phyloP scores from a whole-genome alignment of 305 asterid species.

The Fraxinus xanthoxyloides region DNA sequence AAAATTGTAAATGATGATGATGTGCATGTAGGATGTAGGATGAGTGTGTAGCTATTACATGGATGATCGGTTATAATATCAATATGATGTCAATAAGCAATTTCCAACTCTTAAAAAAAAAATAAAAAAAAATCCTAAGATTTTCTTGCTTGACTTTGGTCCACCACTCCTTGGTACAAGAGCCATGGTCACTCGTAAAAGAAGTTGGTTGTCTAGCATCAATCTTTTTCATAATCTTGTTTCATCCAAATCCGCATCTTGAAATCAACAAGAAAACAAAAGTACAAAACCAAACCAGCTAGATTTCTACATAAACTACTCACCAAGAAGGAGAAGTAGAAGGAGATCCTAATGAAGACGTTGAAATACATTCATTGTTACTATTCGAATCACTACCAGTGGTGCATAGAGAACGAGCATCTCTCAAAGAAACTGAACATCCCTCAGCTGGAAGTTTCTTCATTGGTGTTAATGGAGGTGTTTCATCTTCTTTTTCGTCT shows the following conservation, averaged over 20 bases:
- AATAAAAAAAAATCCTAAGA: too few species aligned
- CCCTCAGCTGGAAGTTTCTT: conserved; percentile 40
- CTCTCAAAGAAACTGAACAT: conserved; percentile 37
- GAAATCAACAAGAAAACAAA: neutral
- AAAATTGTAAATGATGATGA: too few species aligned
- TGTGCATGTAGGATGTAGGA: too few species aligned
- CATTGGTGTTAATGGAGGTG: conserved; percentile 45
- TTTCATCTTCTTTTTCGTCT: neutral
- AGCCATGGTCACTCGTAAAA: neutral
- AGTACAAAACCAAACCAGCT: neutral
- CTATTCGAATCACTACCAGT: conserved; percentile 31
- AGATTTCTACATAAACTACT: neutral
- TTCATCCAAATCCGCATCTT: neutral
- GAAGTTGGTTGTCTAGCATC: neutral
- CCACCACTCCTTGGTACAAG: neutral
- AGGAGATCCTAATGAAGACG: conserved; percentile 35
- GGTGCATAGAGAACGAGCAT: conserved; percentile 21
- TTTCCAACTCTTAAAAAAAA: too few species aligned
- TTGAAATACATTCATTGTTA: conserved; percentile 24
- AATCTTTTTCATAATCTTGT: neutral
- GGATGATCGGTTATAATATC: too few species aligned
- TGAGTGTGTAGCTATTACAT: neutral
- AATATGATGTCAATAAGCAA: too few species aligned
- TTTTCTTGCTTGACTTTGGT: neutral
- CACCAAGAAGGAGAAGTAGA: conserved; percentile 44